A percentile compares a stretch with the other conserved stretches of the same genome.
These are phyloP conservation scores for Cyclocybe cylindracea DNA, from an alignment of 768 basidiomycete genomes.

Conservation along the genomic window DNA sequence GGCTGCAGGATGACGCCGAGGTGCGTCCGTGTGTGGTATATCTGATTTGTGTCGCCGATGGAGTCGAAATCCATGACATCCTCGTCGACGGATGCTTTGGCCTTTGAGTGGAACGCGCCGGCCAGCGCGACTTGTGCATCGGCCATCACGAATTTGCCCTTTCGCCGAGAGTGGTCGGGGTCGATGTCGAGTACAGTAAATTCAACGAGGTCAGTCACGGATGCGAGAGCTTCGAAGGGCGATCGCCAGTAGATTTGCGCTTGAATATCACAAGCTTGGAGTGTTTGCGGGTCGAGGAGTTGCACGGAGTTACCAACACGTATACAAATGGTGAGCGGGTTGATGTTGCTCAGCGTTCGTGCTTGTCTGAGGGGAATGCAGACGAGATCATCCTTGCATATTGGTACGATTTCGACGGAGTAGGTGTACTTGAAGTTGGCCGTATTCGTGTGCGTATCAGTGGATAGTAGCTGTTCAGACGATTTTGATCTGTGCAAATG, in stretches of 20 bases:
- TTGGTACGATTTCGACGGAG: constrained; percentile 94
- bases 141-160: constrained; percentile 80
- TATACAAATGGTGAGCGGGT: constrained; percentile 82
- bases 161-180: constrained; percentile 56
- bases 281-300: constrained; percentile 85
- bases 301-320: constrained; percentile 93
- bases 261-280: constrained; percentile 81
- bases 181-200: constrained; percentile 96
- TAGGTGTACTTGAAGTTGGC: constrained; percentile 98
- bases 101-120: constrained; percentile 69
- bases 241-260: constrained; percentile 87
- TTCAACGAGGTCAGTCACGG: constrained; percentile 84
- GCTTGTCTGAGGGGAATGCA: constrained; percentile 86
- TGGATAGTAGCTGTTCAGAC: constrained; percentile 92
- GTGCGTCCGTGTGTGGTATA: constrained; percentile 95
- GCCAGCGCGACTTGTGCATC: constrained; percentile 86
- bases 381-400: constrained; percentile 98
- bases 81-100: constrained; percentile 37
- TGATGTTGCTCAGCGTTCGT: constrained; percentile 83
- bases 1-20: constrained; percentile 91
- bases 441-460: constrained; percentile 89
- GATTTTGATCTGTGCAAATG: constrained; percentile 68
- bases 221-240: constrained; percentile 84
- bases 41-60: constrained; percentile 64
- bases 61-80: constrained; percentile 67